Base-by-base conservation (phyloP, 2,329 filamentous ascomycete genomes). In the Fusarium falciforme region DNA sequence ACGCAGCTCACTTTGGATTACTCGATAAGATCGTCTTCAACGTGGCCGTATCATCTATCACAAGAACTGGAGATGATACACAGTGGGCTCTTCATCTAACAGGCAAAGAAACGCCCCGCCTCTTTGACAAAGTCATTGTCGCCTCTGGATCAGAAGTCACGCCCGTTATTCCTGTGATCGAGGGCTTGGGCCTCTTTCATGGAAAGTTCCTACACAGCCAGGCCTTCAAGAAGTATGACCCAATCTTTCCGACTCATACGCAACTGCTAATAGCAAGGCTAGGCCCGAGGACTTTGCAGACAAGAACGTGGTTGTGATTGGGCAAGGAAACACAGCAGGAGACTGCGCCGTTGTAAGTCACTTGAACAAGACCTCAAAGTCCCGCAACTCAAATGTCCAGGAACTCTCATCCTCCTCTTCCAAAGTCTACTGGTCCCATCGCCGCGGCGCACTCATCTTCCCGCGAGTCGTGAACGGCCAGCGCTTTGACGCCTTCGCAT, bases 61-160 rank as follows among this genome's bases (percentile, higher is more conserved):
- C 17, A 2, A 68, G 76, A n/a, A 61, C 73, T n/a, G 27, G 70
- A 0, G 47, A 70, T 49, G 29, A 61, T 22, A 22, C 55, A 6
- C 67, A 68, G n/a, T 80, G 76, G 78, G 42, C 72, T 22, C 33
- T 79, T 5, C 47, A 65, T 2, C 5, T 77, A 2, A 29, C 58
- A 5, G 68, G 70, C 22, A 69, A 76, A 29, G 33, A 59, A 1
- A 10, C 47, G 1, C 70, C 75, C 3, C 62, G 71, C 3, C 6
- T 61, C 0, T 78, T 79, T 63, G 76, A 79, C 68, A 79, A 76
- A 52, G 68, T 79, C n/a, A 66, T 79, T 10, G 57, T 79, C 11
- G 74, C 74, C 0, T 71, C 71, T 2, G 76, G 78, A 1, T 70
- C 73, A 5, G 76, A 79, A 36, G 67, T 67, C 12, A 70, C 38